Evolutionary conservation across 2,329 filamentous ascomycete species (phyloP), one percentile per base, ranked within the genome.

Genomic region (Phaeosphaeriaceae sp.): DNA sequence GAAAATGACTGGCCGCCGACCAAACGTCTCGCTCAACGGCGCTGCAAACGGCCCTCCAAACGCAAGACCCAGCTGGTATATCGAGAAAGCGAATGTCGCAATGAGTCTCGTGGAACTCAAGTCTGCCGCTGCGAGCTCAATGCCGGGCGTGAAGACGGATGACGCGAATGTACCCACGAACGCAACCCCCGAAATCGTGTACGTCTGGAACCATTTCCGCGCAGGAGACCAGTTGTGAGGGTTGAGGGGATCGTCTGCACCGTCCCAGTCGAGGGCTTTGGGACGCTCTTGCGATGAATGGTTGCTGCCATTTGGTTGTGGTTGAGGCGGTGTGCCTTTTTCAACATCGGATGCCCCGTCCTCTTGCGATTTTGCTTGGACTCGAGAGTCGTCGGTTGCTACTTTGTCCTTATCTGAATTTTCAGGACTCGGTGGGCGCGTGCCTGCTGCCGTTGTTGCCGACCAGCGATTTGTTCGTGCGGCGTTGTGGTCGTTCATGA

Each of bases 1-100:
- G 62, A 91, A 74, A 57, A 88, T 88, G 73, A 93, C 91, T 27
- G 90, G 74, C 33, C 15, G 45, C 42, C 87, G 77, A 1, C 87
- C 87, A 21, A 82, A 74, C 0, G 80, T 82, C 66, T 89, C 87
- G 47, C 83, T 86, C 1, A 88, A 65, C 0, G 86, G 86, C 0
- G 85, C 85, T 24, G 82, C 84, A 24, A 87, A 58, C 48, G 88
- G 72, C 4, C 87, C 86, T 0, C 86, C 86, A 10, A 88, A 75
- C 2, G 79, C 84, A 1, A 89, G 78, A 0, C 85, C 86, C 11
- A 88, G 74, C 13, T 86, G 81, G 68, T 86, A 89, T 11, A 87
- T 70, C 0, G 86, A 83, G 0, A 89, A 69, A 0, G 62, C 58
- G 17, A 71, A 51, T 15, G 67, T 48, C 40, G 66, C 58, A 36